A percentile compares a stretch with the other conserved stretches of the same genome.
phyloP scores from a whole-genome alignment of 805 yeast genomes.

The Candida multigemmis region DNA sequence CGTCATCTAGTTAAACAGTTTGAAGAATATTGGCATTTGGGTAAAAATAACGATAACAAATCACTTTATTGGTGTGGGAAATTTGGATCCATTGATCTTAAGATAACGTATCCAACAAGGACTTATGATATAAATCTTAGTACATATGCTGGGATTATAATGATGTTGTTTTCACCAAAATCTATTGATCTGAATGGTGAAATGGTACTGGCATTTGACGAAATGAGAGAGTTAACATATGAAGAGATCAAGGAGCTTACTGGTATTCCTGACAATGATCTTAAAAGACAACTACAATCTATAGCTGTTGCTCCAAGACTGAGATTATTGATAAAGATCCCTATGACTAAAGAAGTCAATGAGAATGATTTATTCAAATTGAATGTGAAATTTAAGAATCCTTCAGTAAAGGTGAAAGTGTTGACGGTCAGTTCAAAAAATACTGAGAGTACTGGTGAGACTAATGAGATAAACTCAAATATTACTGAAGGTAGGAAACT shows the following conservation, averaged over 20 bases:
- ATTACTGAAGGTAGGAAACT: conserved; percentile 56
- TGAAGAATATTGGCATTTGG: conserved; percentile 32
- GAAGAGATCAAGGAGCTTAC: conserved; percentile 59
- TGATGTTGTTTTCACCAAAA: conserved; percentile 56
- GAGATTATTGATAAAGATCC: conserved; percentile 63
- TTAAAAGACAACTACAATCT: conserved; percentile 71
- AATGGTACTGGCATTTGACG: conserved; percentile 36
- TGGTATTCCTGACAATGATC: conserved; percentile 62
- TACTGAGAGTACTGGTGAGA: conserved; percentile 44
- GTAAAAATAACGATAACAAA: conserved; percentile 31
- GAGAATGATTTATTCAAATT: conserved; percentile 55
- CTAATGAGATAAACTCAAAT: conserved; percentile 43
- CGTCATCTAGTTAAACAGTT: conserved; percentile 26
- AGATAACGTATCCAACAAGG: conserved; percentile 57
- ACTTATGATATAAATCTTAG: conserved; percentile 78
- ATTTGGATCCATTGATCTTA: conserved; percentile 74
- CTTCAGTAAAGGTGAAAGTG: conserved; percentile 63
- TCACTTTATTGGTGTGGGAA: conserved; percentile 67
- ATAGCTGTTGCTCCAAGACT: conserved; percentile 78
- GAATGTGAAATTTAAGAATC: conserved; percentile 61
- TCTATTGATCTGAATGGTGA: conserved; percentile 18
- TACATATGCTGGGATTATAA: conserved; percentile 68
- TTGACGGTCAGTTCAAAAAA: conserved; percentile 46
- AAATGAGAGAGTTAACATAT: conserved; percentile 45
- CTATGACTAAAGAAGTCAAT: conserved; percentile 65